Conservation (phyloP, 768 basidiomycete species). For the Clitopilus passeckerianus region DNA sequence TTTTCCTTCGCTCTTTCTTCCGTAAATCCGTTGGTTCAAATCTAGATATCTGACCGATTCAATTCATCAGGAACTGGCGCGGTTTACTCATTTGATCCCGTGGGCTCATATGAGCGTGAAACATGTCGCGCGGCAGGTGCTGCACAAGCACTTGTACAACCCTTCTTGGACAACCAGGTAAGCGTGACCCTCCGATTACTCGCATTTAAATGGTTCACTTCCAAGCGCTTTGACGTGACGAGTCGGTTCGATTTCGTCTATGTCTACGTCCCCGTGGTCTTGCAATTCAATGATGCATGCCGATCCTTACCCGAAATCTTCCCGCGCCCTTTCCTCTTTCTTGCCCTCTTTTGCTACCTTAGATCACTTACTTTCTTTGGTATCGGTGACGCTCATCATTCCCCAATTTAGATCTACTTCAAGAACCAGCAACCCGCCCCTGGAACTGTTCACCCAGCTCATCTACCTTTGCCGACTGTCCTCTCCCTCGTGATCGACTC, state of each 20-base stretch:
- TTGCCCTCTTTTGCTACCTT: constrained; percentile 8
- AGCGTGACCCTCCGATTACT: constrained; percentile 24
- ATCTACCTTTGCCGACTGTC: constrained; percentile 78
- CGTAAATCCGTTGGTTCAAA: constrained; percentile 5
- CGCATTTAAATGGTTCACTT: constrained; percentile 9
- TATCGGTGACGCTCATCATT: constrained; percentile 17
- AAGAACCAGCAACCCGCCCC: constrained; percentile 85
- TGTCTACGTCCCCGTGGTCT: constrained; percentile 10
- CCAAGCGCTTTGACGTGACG: constrained; percentile 14
- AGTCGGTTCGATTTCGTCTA: constrained; percentile 1
- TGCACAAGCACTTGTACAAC: constrained; percentile 91
- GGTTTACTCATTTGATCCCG: constrained; percentile 99
- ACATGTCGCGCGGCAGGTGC: constrained; percentile 95
- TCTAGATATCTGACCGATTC: constrained; percentile 2
- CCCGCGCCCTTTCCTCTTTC: constrained; percentile 21
- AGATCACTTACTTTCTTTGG: constrained; percentile 11
- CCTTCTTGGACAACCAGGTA: constrained; percentile 98
- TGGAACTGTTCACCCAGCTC: constrained; percentile 69
- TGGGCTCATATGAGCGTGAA: constrained; percentile 97
- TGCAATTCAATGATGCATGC: constrained; percentile 15
- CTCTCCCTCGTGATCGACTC: constrained; percentile 89
- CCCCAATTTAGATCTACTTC: constrained; percentile 79
- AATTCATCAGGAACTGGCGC: constrained; percentile 75
- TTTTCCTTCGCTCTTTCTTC: constrained; percentile 6
- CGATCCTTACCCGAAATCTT: constrained; percentile 45